Evolutionary conservation across 2,329 filamentous ascomycete species (phyloP).

Genomic region (Trichoderma koningii): DNA sequence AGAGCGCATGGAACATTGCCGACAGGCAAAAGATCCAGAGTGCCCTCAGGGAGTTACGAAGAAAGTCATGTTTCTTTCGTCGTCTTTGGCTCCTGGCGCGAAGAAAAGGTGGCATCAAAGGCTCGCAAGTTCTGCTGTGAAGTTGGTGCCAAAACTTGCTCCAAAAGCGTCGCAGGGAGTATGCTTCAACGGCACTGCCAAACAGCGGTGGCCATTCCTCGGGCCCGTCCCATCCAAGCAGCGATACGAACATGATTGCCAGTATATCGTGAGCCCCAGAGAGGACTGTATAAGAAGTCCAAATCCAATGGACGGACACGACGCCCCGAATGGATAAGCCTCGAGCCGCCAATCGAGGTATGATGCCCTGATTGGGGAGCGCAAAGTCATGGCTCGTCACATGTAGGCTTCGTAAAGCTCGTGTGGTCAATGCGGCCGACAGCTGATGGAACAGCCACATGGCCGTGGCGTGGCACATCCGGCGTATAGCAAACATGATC

Average conservation of each 20-base stretch:
- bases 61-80: background rate
- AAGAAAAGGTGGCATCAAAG: background rate
- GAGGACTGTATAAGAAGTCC: constrained; percentile 1
- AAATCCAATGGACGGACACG: background rate
- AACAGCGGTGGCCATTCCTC: constrained; percentile 4
- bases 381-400: background rate
- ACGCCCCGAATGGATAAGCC: background rate
- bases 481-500: background rate
- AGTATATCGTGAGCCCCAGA: background rate
- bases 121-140: background rate
- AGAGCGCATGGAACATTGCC: background rate
- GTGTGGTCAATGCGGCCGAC: background rate
- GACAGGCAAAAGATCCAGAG: background rate
- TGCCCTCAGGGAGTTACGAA: background rate
- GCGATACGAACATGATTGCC: background rate
- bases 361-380: background rate
- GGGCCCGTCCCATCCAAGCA: background rate
- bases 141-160: background rate
- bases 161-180: background rate
- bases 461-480: background rate
- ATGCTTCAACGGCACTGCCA: background rate
- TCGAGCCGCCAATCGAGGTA: background rate
- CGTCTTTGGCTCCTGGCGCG: too few relatives aligned
- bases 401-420: background rate
- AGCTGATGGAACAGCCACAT: background rate